Evolutionary conservation across 2,329 filamentous ascomycete genomes (phyloP).

Genomic region (Lachnellula arida): DNA sequence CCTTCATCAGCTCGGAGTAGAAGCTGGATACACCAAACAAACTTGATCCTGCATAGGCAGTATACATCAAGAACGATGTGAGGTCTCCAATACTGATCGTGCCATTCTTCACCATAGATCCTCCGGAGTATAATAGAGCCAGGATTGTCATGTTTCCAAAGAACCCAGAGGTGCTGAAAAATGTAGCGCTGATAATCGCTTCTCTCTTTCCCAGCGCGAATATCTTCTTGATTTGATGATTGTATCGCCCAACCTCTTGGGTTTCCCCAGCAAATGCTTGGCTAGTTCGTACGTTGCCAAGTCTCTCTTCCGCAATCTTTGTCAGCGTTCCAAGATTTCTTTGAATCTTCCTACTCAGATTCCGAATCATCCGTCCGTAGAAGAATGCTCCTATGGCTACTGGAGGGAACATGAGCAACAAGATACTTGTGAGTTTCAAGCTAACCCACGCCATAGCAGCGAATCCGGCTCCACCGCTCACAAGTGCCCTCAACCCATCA

Average conservation of each 20-base stretch:
- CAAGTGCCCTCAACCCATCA: constrained; percentile 85
- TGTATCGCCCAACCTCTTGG: constrained; percentile 86
- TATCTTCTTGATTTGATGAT: constrained; percentile 84
- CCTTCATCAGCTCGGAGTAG: constrained; percentile 98
- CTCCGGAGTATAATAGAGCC: constrained; percentile 83
- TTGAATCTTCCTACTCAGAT: constrained; percentile 87
- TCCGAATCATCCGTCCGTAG: constrained; percentile 84
- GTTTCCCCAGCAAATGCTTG: constrained; percentile 94
- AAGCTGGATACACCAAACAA: constrained; percentile 93
- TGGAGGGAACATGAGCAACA: constrained; percentile 83
- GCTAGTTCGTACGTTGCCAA: constrained; percentile 93
- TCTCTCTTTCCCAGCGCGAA: constrained; percentile 85
- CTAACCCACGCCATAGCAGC: constrained; percentile 95
- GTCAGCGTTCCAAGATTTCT: constrained; percentile 88
- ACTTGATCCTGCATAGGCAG: constrained; percentile 77
- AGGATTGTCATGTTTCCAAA: constrained; percentile 96
- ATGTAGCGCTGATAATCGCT: constrained; percentile 82
- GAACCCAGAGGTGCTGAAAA: constrained; percentile 83
- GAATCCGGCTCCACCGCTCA: constrained; percentile 87
- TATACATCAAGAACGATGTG: constrained; percentile 98
- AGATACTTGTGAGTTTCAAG: constrained; percentile 79
- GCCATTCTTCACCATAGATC: constrained; percentile 82
- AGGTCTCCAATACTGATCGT: constrained; percentile 86
- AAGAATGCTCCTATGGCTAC: constrained; percentile 87
- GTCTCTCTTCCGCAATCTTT: constrained; percentile 95